phyloP scores from a whole-genome alignment of 2,329 filamentous ascomycete genomes.

The Aspergillus sp. region DNA sequence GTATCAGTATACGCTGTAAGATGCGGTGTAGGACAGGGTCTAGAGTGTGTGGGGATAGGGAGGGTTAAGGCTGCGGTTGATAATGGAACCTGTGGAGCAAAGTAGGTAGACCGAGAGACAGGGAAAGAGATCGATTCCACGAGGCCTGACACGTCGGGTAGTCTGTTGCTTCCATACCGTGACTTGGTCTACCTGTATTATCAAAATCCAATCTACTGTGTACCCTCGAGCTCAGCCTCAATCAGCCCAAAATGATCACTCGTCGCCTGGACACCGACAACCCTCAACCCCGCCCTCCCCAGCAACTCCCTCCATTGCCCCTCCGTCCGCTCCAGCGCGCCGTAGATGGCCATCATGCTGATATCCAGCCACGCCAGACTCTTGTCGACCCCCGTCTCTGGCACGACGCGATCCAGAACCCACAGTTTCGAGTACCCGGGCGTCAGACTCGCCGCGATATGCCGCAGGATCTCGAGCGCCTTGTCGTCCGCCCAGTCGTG shows the following conservation, averaged over 20 bases:
- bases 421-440: constrained; percentile 17
- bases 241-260: constrained; percentile 1
- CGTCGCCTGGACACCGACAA: background rate
- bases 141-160: too few species aligned
- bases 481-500: constrained; percentile 45
- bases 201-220: background rate
- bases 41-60: too few species aligned
- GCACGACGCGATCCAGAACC: constrained; percentile 11
- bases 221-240: background rate
- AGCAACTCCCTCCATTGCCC: constrained; percentile 6
- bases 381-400: constrained; percentile 4
- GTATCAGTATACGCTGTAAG: too few species aligned
- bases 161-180: too few species aligned
- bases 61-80: too few species aligned
- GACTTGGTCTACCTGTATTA: too few species aligned
- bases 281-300: constrained; percentile 2
- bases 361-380: constrained; percentile 7
- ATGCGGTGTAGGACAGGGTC: too few species aligned
- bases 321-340: constrained; percentile 13
- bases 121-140: too few species aligned
- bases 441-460: background rate
- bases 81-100: too few species aligned
- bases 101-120: too few species aligned
- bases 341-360: constrained; percentile 9
- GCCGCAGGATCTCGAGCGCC: constrained; percentile 1